These are phyloP conservation scores for Morella rubra DNA, from an alignment of 306 rosid genomes.

Conservation along the genomic window DNA sequence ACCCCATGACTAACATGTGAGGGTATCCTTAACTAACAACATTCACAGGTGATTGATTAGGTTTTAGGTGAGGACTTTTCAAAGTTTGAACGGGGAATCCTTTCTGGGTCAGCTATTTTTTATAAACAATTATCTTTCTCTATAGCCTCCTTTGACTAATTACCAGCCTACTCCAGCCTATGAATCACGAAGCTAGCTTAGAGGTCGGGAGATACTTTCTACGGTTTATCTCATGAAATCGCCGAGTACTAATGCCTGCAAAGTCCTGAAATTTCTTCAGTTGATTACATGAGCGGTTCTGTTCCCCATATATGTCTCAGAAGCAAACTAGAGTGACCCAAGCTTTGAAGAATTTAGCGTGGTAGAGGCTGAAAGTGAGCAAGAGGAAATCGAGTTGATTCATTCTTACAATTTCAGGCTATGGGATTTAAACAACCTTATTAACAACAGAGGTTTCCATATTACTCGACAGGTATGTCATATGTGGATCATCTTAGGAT, in stretches of 20 bases:
- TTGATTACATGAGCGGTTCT: neutral
- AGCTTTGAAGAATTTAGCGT: neutral
- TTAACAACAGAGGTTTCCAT: neutral
- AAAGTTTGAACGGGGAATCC: conserved; percentile 16
- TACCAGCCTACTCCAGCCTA: conserved; percentile 1
- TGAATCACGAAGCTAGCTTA: neutral
- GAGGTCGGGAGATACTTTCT: neutral
- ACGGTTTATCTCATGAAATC: too few species aligned
- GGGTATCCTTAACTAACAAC: neutral
- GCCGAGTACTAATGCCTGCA: too few species aligned
- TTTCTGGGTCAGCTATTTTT: conserved; percentile 15
- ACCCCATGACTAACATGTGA: neutral
- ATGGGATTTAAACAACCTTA: neutral
- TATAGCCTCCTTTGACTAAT: conserved; percentile 22
- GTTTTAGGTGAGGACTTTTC: conserved; percentile 23
- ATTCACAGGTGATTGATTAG: neutral
- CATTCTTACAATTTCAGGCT: neutral
- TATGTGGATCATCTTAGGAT: neutral
- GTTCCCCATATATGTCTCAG: neutral
- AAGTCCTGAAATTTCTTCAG: too few species aligned
- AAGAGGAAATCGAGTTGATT: neutral
- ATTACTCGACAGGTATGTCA: conserved; percentile 3
- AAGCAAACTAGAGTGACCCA: neutral
- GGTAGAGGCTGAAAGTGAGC: neutral
- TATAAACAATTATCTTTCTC: conserved; percentile 16